Base-by-base conservation (phyloP, 192 early-diverging fungal genomes). In the Pilobolus umbonatus region DNA sequence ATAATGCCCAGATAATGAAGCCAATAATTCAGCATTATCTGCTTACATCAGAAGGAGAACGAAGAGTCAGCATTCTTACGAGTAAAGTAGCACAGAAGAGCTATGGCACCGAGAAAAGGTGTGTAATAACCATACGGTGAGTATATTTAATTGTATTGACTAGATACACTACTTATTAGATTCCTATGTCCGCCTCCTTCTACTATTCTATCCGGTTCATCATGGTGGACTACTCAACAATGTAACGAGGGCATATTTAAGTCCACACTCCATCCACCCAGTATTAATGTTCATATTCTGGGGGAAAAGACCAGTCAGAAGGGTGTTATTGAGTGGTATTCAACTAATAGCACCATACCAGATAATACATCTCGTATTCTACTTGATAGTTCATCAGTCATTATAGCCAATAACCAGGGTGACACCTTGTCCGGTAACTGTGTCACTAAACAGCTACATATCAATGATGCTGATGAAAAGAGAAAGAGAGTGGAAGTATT, bases 41-140 rank as follows among this genome's bases (percentile, higher is more conserved):
- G 39, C 11, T 17, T 7, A n/a, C 25, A 19, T 65, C 14, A 14
- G 29, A 49, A 11, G 75, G 77, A 7, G 76, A 80, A 76, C 81
- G 71, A 45, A 80, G 78, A 62, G 75, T 92, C 6, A 73, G 90
- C 65, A 78, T 96, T n/a, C 67, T 91, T 40, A 91, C 90, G 15
- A 85, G 89, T 15, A 92, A 88, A 48, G 93, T 94, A 2, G 93
- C 87, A 2, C 94, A 96, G 72, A 96, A 96, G 46, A 88, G 86
- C 1, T 96, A 96, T 61, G 94, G 92, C 9, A 88, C 85, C 34
- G 94, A 96, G 63, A 94, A 94, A 72, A 79, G 93, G 75, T 85
- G 62, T 47, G 15, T 2, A 21, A 32, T 19, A 28, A 57, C 17
- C 15, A 24, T 28, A 0, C n/a, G 2, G 11, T 36, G 6, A 54